phyloP scores from a whole-genome alignment of 768 basidiomycete species.

The Lactifluus hygrophoroides region DNA sequence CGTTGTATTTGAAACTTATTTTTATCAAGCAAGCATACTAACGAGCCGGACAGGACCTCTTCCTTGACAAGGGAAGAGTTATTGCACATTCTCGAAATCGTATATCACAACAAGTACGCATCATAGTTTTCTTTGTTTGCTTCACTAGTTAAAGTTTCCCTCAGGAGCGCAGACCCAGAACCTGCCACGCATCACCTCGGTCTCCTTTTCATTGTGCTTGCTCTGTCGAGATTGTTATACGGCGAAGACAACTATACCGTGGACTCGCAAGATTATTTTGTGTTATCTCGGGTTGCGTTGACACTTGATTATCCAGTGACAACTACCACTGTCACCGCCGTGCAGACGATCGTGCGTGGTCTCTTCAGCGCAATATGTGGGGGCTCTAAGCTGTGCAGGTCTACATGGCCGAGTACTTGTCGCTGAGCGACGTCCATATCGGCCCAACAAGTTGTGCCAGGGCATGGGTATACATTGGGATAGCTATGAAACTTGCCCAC shows the following conservation, averaged over 20 bases:
- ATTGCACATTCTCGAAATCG: slow-evolving; percentile 42
- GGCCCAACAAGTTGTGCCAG: slow-evolving; percentile 35
- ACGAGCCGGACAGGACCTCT: slow-evolving; percentile 36
- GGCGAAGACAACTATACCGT: slow-evolving; percentile 39
- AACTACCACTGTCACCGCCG: slow-evolving; percentile 45
- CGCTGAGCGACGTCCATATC: slow-evolving; percentile 43
- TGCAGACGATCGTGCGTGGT: slow-evolving; percentile 47
- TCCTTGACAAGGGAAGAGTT: slow-evolving; percentile 47
- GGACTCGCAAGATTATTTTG: slow-evolving; percentile 54
- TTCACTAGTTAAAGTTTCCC: not conserved
- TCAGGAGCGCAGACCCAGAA: slow-evolving; percentile 32
- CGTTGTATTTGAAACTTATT: slow-evolving; percentile 1
- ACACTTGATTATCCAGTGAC: slow-evolving; percentile 38
- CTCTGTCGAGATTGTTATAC: slow-evolving; percentile 59
- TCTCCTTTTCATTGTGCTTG: slow-evolving; percentile 57
- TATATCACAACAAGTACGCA: slow-evolving; percentile 45
- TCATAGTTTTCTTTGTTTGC: not conserved
- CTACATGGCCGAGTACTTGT: slow-evolving; percentile 41
- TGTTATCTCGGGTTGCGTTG: slow-evolving; percentile 47
- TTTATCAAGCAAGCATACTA: not conserved
- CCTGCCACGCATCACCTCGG: slow-evolving; percentile 46
- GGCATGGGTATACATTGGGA: slow-evolving; percentile 51
- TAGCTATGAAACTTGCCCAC: slow-evolving; percentile 48
- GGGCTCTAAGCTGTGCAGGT: slow-evolving; percentile 24
- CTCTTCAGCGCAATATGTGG: slow-evolving; percentile 21